phyloP scores from a whole-genome alignment of 129 eudicot genomes.

The Chrysanthemum seticuspe region DNA sequence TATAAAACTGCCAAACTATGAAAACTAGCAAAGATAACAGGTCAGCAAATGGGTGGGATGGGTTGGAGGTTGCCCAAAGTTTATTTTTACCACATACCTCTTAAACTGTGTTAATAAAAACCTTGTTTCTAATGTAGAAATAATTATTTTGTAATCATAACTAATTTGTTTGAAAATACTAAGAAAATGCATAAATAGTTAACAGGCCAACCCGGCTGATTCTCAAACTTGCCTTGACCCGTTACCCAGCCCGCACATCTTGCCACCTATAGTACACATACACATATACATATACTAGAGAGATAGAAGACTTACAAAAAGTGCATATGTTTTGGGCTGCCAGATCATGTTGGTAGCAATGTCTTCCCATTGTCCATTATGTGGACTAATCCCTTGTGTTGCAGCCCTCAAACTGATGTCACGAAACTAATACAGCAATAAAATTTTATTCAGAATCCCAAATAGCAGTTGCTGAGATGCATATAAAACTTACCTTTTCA shows the following conservation, averaged over 20 bases:
- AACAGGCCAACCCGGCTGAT: not conserved
- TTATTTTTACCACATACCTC: not conserved
- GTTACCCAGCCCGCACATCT: not conserved
- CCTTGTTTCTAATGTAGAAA: not conserved
- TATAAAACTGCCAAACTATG: not conserved
- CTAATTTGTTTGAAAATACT: not conserved
- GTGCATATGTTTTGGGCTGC: constrained; percentile 79
- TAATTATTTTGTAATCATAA: not conserved
- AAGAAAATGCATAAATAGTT: not conserved
- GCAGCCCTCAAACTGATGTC: constrained; percentile 62
- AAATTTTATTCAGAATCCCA: constrained; percentile 10
- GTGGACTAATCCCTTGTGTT: constrained; percentile 66
- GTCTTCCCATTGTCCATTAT: constrained; percentile 74
- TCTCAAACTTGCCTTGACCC: not conserved
- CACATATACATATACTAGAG: constrained; percentile 10
- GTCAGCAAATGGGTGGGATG: not conserved
- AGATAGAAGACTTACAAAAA: constrained; percentile 61
- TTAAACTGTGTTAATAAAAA: not conserved
- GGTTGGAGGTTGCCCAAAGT: not conserved
- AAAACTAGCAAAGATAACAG: not conserved
- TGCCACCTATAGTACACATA: not conserved
- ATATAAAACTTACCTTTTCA: constrained; percentile 49
- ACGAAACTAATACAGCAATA: constrained; percentile 43
- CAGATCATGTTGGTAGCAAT: constrained; percentile 69
- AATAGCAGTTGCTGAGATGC: not conserved